Evolutionary conservation across 441 rosid species (phyloP).

Genomic region (Capsella rubella): DNA sequence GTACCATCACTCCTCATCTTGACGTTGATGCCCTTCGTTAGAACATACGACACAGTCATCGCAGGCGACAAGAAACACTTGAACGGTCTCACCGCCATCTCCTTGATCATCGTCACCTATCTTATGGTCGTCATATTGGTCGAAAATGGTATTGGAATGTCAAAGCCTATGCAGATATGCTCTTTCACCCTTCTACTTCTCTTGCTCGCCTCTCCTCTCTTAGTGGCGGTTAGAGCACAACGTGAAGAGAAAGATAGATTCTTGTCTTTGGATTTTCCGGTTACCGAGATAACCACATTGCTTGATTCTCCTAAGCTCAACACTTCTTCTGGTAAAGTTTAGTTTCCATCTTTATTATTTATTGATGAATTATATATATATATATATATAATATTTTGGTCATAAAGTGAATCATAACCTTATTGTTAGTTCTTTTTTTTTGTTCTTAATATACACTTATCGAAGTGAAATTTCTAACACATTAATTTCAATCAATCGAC

Average conservation of each 20-base stretch:
- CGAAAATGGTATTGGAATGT: slow-evolving; percentile 51
- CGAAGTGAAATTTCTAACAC: slow-evolving; percentile 8
- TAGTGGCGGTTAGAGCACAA: slow-evolving; percentile 50
- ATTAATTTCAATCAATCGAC: slow-evolving; percentile 15
- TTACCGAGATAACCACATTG: slow-evolving; percentile 20
- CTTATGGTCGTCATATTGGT: slow-evolving; percentile 58
- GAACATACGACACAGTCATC: slow-evolving; percentile 46
- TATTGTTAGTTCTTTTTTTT: background rate
- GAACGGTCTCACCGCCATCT: slow-evolving; percentile 57
- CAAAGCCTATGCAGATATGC: slow-evolving; percentile 36
- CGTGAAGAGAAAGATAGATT: slow-evolving; percentile 42
- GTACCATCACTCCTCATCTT: slow-evolving; percentile 57
- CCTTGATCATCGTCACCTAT: slow-evolving; percentile 62
- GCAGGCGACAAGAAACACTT: slow-evolving; percentile 60
- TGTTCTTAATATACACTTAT: background rate
- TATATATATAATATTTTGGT: background rate
- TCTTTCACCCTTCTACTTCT: slow-evolving; percentile 52
- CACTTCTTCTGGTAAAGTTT: slow-evolving; percentile 29
- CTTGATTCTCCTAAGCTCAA: slow-evolving; percentile 41
- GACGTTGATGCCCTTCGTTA: slow-evolving; percentile 62
- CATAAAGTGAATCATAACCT: too few relatives aligned
- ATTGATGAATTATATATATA: background rate
- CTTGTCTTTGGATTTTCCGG: slow-evolving; percentile 37
- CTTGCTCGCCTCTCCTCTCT: slow-evolving; percentile 61
- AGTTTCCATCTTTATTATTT: background rate